A percentile compares a stretch with the other conserved stretches of the same genome.
Evolutionary conservation across 2,329 filamentous ascomycete species (phyloP).

Genomic region (Diplodia intermedia): DNA sequence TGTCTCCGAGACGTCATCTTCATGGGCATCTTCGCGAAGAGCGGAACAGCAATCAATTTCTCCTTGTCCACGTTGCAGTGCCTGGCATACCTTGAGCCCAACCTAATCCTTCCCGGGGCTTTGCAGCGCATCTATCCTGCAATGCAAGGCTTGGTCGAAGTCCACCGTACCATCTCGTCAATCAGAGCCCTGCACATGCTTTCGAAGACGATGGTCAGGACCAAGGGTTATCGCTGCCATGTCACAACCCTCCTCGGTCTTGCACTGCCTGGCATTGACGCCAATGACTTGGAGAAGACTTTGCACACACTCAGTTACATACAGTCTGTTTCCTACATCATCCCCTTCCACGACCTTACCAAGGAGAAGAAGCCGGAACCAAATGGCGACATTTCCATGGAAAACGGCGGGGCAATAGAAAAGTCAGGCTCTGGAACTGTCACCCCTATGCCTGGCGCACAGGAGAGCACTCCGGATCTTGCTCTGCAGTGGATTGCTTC

Average conservation of each 20-base stretch:
- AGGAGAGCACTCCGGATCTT: constrained; percentile 57
- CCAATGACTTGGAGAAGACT: constrained; percentile 96
- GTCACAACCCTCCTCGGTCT: constrained; percentile 93
- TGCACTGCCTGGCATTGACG: constrained; percentile 92
- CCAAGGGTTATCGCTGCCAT: constrained; percentile 96
- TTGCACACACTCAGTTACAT: constrained; percentile 94
- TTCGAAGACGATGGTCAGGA: constrained; percentile 86
- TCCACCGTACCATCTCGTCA: constrained; percentile 94
- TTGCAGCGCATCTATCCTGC: constrained; percentile 96
- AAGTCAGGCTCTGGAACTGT: constrained; percentile 37
- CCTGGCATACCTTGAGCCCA: constrained; percentile 87
- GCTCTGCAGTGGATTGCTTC: constrained; percentile 93
- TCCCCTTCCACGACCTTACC: constrained; percentile 85
- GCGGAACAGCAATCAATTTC: constrained; percentile 87
- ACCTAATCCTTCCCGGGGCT: constrained; percentile 89
- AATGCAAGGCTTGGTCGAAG: constrained; percentile 94
- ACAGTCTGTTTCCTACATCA: constrained; percentile 93
- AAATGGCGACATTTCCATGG: constrained; percentile 15
- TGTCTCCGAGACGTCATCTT: constrained; percentile 92
- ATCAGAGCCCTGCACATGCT: constrained; percentile 91
- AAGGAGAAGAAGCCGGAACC: constrained; percentile 54
- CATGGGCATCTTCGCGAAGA: constrained; percentile 98
- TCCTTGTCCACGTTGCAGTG: constrained; percentile 90
- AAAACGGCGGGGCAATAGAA: constrained; percentile 17
- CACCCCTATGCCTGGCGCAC: constrained; percentile 43